A percentile compares a stretch with the other conserved stretches of the same genome.
phyloP scores from a whole-genome alignment of 78 protist species.

The Dictyostelium discoideum region DNA sequence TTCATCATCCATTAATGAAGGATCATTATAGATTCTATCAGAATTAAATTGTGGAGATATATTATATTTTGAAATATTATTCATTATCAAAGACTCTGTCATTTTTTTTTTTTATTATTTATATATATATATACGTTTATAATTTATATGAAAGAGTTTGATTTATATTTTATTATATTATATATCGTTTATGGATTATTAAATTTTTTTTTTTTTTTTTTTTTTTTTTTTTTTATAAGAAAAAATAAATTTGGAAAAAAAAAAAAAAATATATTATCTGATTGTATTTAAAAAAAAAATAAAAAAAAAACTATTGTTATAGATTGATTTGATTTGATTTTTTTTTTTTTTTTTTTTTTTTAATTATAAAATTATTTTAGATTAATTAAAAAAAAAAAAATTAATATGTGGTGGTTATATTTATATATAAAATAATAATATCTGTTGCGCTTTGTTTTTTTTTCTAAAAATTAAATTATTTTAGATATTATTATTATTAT shows the following conservation, averaged over 20 bases:
- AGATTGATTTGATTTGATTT: background rate
- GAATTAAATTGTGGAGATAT: constrained; percentile 24
- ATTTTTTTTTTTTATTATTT: background rate
- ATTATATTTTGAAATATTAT: background rate
- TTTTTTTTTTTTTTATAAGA: too few relatives aligned
- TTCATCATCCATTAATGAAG: constrained; percentile 22
- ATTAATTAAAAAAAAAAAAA: too few relatives aligned
- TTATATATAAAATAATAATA: background rate
- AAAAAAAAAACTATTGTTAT: too few relatives aligned
- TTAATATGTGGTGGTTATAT: too few relatives aligned
- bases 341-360: too few relatives aligned
- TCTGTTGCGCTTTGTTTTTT: background rate
- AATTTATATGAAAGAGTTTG: background rate
- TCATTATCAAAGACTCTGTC: constrained; percentile 19
- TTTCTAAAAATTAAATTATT: background rate
- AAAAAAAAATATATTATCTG: background rate
- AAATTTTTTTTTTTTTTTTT: too few relatives aligned
- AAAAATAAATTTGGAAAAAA: background rate
- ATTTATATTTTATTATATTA: background rate
- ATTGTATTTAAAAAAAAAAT: background rate
- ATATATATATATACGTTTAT: background rate
- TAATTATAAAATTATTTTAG: background rate
- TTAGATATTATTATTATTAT: background rate
- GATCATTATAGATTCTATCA: background rate
- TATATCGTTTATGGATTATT: background rate